These are phyloP conservation scores for Scedosporium boydii DNA, from an alignment of 2,329 filamentous ascomycete genomes.

Conservation along the genomic window DNA sequence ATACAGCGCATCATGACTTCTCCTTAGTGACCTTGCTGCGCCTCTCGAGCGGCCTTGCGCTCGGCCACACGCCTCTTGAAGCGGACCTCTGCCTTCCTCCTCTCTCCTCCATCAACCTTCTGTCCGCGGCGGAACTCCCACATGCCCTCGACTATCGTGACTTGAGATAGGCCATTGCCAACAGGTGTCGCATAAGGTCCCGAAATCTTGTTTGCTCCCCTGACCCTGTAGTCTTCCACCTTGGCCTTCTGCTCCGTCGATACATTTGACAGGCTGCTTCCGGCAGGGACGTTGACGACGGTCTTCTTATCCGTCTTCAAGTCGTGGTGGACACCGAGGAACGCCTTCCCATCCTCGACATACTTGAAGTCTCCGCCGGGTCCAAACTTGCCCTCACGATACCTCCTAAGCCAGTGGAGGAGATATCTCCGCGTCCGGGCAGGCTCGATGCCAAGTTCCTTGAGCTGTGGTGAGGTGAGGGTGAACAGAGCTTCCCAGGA, in stretches of 20 bases:
- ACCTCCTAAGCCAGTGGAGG: constrained; percentile 78
- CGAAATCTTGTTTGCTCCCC: constrained; percentile 58
- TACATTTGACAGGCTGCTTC: constrained; percentile 20
- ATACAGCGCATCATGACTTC: not conserved
- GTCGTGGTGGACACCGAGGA: constrained; percentile 31
- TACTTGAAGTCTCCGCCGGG: constrained; percentile 72
- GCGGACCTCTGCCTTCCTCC: constrained; percentile 73
- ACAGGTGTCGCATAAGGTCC: constrained; percentile 66
- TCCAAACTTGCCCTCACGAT: constrained; percentile 66
- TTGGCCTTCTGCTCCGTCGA: constrained; percentile 23
- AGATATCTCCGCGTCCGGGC: constrained; percentile 75
- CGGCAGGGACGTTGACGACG: constrained; percentile 46
- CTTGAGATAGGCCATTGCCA: constrained; percentile 50
- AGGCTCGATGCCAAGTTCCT: constrained; percentile 78
- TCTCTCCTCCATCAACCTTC: constrained; percentile 95
- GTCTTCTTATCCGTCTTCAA: constrained; percentile 36
- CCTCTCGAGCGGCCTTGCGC: constrained; percentile 56
- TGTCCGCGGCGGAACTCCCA: constrained; percentile 82
- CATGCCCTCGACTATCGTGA: constrained; percentile 74
- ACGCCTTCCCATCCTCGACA: constrained; percentile 49
- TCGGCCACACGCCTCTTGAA: constrained; percentile 77
- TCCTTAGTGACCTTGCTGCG: constrained; percentile 24
- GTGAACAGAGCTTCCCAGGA: constrained; percentile 88
- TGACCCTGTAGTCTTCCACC: constrained; percentile 57
- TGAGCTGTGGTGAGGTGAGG: constrained; percentile 65